Base-by-base conservation (phyloP, 2,329 filamentous ascomycete genomes). In the Diaporthe vaccinii region DNA sequence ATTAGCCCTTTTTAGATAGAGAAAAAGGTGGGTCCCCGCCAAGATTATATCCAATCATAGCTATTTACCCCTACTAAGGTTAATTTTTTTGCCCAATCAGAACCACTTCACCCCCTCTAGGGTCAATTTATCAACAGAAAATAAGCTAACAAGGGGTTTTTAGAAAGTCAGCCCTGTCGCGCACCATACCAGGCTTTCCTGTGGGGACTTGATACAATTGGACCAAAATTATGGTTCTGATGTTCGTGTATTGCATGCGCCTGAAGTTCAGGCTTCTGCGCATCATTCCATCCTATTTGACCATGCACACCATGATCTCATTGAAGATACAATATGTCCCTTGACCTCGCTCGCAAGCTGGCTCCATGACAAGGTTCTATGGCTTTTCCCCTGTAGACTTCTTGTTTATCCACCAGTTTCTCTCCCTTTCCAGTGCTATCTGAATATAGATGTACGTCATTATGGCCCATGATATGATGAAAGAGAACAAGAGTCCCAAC, bases 401-500 rank as follows among this genome's bases (percentile, higher is more conserved):
- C 22, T 75, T 73, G 31, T 44, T 75, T 22, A 73, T 61, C 69
- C 74, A 75, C 69, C 74, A 75, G 31, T 75, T 57, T 49, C 69
- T 46, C 57, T 74, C 75, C 55, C 75, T 73, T 14, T 75, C 65
- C 69, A 76, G 68, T 51, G 74, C 75, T 8, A 75, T 57, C 49
- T 72, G 65, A 3, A 73, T 74, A 61, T 74, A 76, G 2, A 76
- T 44, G 22, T 73, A 72, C 31, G 75, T 76, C 9, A 75, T 71
- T 15, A 58, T 46, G 2, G 75, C 69, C 75, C 75, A 76, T 20
- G 62, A 69, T n/a, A 65, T 34, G 15, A 76, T 76, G 36, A 75
- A 76, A 28, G 73, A 73, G 41, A 76, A 76, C 12, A 76, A 25
- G 17, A 76, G 46, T 15, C 75, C 75, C 55, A 76, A 28, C 14